Evolutionary conservation across 768 basidiomycete genomes (phyloP), one percentile per base, ranked within the genome.

Genomic region (Lactarius indigo): DNA sequence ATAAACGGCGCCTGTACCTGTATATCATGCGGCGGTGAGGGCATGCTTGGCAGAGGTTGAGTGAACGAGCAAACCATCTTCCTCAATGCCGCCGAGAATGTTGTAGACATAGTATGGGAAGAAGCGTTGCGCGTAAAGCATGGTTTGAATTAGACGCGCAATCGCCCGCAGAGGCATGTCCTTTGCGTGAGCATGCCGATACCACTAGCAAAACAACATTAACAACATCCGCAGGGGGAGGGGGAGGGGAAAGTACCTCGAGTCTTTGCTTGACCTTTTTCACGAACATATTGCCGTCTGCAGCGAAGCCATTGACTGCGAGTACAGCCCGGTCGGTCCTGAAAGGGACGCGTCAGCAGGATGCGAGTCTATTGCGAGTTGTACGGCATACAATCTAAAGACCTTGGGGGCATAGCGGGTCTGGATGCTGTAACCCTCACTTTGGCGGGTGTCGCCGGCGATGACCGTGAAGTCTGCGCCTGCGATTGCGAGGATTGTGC

Each of bases 101-200:
- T 96, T 96, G 82, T 93, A 96, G 37, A 96, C 91, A 78, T 96
- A 99, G 83, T 91, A 98, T 1, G 97, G 97, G 87, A 99, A 99
- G 82, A 97, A 96, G 61, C 96, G 89, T 69, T 91, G 90, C 47
- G 85, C 90, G 76, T 99, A 99, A 31, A 99, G 85, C 93, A 98
- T 96, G 20, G 96, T 97, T 77, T 98, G 96, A 64, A 99, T 96
- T 73, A 99, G 84, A 65, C 97, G 87, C n/a, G 97, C 97, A 75
- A 99, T 97, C 30, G 95, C 89, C 69, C 90, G 89, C 42, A 99
- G 84, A n/a, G 94, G 89, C 92, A 98, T 98, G 72, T 94, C 93
- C 78, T 97, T 97, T 68, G 93, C 85, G 78, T 99, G 96, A 12
- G 94, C 95, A 77, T 98, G 95, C 64, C 90, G 86, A 78, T 98